Conservation (phyloP, 495 filamentous ascomycete species). For the Apiosordaria backusii region DNA sequence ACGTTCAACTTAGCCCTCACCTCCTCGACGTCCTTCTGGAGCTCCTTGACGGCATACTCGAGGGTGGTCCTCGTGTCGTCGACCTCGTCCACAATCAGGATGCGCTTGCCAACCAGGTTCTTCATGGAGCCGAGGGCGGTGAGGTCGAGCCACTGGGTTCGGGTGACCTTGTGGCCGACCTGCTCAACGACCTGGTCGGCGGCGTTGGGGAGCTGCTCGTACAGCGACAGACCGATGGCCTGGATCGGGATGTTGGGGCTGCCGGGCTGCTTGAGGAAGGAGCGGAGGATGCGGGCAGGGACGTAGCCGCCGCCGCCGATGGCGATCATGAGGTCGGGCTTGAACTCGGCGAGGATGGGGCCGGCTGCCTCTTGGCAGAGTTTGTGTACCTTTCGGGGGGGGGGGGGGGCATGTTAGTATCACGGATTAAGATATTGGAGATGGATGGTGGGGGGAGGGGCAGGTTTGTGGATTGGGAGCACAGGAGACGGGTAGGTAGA, state of each 20-base stretch:
- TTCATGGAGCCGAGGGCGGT: conserved; percentile 79
- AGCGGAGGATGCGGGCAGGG: conserved; percentile 92
- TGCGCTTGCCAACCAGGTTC: conserved; percentile 92
- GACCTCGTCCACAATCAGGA: conserved; percentile 98
- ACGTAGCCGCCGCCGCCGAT: conserved; percentile 98
- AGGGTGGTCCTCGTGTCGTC: conserved; percentile 97
- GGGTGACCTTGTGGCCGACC: conserved; percentile 88
- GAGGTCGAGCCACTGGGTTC: conserved; percentile 97
- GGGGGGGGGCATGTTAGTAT: neutral
- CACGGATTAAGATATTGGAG: neutral
- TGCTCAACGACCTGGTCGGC: conserved; percentile 57
- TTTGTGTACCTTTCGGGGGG: conserved; percentile 77
- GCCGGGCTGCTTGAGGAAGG: conserved; percentile 89
- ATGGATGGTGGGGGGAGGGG: neutral
- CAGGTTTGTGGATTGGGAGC: neutral
- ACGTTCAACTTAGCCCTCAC: conserved; percentile 68
- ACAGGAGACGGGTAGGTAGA: neutral
- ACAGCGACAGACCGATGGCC: conserved; percentile 95
- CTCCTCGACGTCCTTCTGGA: conserved; percentile 91
- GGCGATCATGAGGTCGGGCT: conserved; percentile 95
- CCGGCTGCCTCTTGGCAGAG: conserved; percentile 83
- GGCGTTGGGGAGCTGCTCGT: conserved; percentile 69
- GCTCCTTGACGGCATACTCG: conserved; percentile 92
- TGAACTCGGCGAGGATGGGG: conserved; percentile 74
- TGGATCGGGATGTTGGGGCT: conserved; percentile 97